Base-by-base conservation (phyloP, 441 rosid species). In the Euphorbia celastroides region DNA sequence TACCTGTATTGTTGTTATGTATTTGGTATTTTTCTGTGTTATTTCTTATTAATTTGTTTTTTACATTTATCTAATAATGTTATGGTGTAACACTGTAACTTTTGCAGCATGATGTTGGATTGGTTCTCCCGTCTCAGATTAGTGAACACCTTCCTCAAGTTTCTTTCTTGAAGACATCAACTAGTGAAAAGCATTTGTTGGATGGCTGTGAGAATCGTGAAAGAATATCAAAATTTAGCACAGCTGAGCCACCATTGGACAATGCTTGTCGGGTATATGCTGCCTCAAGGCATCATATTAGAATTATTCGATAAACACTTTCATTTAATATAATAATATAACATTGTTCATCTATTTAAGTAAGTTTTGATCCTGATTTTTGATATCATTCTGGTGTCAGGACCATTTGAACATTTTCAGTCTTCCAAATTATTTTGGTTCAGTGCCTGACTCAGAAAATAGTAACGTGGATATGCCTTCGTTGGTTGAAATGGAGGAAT, bases 401-500 rank as follows among this genome's bases (percentile, higher is more conserved):
- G 80, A 71, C 66, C 77, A 79, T 67, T 70, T 70, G 66, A 74
- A 76, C 74, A 77, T 75, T 59, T 66, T 77, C n/a, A 78, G 75
- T 66, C 70, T 42, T 60, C 73, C 82, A 87, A 81, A 74, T 73
- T 51, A 67, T 79, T 72, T 69, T 70, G 82, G 74, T 51, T 69
- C 66, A 67, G 70, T 57, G 57, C 82, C 72, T 84, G 79, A 72
- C 63, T 68, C 81, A 23, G 77, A 77, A 65, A 74, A 72, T 70
- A 64, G 74, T 63, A 74, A 75, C 66, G 62, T 68, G 70, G 81
- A 85, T 71, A 72, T 87, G 64, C 78, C 73, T 59, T 72, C 88
- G 60, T 78, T 89, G 69, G 70, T 73, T 65, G 89, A 83, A 74
- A 76, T 92, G 74, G 99, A 94, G 83, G 97, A 94, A 77, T 74